These are phyloP conservation scores for Metschnikowia drakensbergensis DNA, from an alignment of 805 yeast genomes.

Conservation along the genomic window DNA sequence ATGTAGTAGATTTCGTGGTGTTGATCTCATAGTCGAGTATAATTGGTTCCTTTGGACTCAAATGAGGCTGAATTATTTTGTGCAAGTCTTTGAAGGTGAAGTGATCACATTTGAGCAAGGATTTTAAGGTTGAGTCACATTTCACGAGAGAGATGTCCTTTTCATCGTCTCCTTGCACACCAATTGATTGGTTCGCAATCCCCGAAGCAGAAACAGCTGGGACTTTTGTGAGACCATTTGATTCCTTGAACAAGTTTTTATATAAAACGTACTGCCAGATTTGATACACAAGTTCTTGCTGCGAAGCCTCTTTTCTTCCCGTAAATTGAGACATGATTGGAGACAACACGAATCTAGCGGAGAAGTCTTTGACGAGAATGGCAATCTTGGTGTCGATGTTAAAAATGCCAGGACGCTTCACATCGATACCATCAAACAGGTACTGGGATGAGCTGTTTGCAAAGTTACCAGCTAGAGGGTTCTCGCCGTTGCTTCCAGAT, in stretches of 20 bases:
- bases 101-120: slow-evolving; percentile 46
- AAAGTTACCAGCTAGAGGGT: slow-evolving; percentile 19
- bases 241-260: slow-evolving; percentile 49
- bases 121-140: slow-evolving; percentile 44
- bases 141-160: slow-evolving; percentile 33
- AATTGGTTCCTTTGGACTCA: slow-evolving; percentile 81
- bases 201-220: slow-evolving; percentile 36
- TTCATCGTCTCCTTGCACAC: slow-evolving; percentile 23
- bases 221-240: slow-evolving; percentile 29
- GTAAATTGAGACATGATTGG: slow-evolving; percentile 63
- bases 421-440: slow-evolving; percentile 81
- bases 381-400: slow-evolving; percentile 63
- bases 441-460: slow-evolving; percentile 18
- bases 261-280: slow-evolving; percentile 76
- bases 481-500: slow-evolving; percentile 19
- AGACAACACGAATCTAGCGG: slow-evolving; percentile 61
- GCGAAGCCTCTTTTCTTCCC: slow-evolving; percentile 75
- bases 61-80: slow-evolving; percentile 61
- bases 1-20: slow-evolving; percentile 71
- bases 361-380: slow-evolving; percentile 67
- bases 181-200: slow-evolving; percentile 15
- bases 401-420: slow-evolving; percentile 68
- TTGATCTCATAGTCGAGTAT: slow-evolving; percentile 68
- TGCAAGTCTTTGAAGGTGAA: slow-evolving; percentile 70
- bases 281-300: slow-evolving; percentile 77